phyloP scores from a whole-genome alignment of 2,329 filamentous ascomycete species.

The Colletotrichum plurivorum region DNA sequence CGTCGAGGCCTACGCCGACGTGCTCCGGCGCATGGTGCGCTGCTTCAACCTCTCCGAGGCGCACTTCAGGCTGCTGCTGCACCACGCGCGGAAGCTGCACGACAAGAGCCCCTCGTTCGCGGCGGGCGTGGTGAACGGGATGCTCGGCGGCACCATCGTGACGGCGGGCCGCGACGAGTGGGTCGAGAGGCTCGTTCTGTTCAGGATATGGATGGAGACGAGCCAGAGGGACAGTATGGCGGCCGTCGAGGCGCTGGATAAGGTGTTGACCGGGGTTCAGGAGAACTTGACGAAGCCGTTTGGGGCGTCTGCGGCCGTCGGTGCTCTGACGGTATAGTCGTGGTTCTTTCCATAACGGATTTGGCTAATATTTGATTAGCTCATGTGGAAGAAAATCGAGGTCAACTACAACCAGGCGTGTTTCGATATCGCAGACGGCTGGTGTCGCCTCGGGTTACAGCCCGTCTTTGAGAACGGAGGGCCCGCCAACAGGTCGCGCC shows the following conservation, averaged over 20 bases:
- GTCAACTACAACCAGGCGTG: conserved; percentile 65
- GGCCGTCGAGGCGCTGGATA: conserved; percentile 44
- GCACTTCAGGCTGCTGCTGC: conserved; percentile 76
- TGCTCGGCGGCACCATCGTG: conserved; percentile 72
- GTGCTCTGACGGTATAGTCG: conserved; percentile 77
- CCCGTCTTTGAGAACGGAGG: conserved; percentile 76
- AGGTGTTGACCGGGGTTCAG: conserved; percentile 53
- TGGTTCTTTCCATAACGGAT: not conserved
- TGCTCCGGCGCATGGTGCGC: conserved; percentile 74
- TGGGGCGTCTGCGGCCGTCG: conserved; percentile 73
- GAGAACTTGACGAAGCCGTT: conserved; percentile 63
- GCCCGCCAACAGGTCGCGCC: conserved; percentile 75
- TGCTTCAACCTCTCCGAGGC: conserved; percentile 71
- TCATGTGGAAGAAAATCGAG: conserved; percentile 88
- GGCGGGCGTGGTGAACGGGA: conserved; percentile 70
- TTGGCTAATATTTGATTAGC: conserved; percentile 57
- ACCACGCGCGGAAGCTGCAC: conserved; percentile 77
- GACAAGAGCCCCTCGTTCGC: conserved; percentile 65
- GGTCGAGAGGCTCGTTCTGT: conserved; percentile 79
- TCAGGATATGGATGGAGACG: conserved; percentile 76
- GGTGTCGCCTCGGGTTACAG: conserved; percentile 81
- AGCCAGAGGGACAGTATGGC: conserved; percentile 54
- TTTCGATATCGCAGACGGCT: conserved; percentile 71
- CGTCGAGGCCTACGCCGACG: conserved; percentile 61
- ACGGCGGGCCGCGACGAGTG: conserved; percentile 65